Evolutionary conservation across 768 basidiomycete species (phyloP), one percentile per base, ranked within the genome.

Genomic region (Lentinula edodes): DNA sequence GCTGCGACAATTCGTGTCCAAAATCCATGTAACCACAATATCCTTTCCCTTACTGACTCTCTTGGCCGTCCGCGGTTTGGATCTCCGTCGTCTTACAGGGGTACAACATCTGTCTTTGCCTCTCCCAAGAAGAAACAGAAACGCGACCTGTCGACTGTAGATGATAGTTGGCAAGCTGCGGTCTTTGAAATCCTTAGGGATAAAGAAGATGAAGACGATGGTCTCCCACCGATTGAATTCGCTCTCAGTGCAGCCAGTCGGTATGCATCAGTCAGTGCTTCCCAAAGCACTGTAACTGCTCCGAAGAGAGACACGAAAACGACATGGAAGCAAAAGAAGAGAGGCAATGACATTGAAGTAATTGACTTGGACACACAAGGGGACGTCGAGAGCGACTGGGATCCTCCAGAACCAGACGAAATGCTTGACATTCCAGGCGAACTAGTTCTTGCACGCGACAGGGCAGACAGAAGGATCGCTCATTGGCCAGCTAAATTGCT

Each of bases 401-500:
- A 74, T 0, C 77, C 79, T 9, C 80, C 80, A 5, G 76, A 72
- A 15, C 71, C 76, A 2, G 85, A 89, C 63, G 72, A 73, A 3
- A 70, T 75, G 0, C 75, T 88, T 23, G 71, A 79, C 15, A 82
- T 90, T 41, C 89, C 88, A 2, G 90, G 88, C 2, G 90, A 91
- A 69, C 70, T 85, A 0, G 73, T 91, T 2, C 75, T 91, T 12
- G 86, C 86, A 6, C 69, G 75, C 23, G 81, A 79, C 2, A 71
- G 65, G 46, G 71, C 71, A 58, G 68, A 65, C 20, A 67, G 65
- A n/a, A 69, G 69, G 6, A 64, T 66, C 5, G 65, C 69, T 15
- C 87, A 86, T 66, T 93, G 90, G 90, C 89, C 90, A 2, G 90
- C 86, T 1, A 75, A 75, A 67, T 72, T 92, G 43, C 66, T 85